phyloP scores from a whole-genome alignment of 139 green algal genomes.

The Volvox reticuliferus region DNA sequence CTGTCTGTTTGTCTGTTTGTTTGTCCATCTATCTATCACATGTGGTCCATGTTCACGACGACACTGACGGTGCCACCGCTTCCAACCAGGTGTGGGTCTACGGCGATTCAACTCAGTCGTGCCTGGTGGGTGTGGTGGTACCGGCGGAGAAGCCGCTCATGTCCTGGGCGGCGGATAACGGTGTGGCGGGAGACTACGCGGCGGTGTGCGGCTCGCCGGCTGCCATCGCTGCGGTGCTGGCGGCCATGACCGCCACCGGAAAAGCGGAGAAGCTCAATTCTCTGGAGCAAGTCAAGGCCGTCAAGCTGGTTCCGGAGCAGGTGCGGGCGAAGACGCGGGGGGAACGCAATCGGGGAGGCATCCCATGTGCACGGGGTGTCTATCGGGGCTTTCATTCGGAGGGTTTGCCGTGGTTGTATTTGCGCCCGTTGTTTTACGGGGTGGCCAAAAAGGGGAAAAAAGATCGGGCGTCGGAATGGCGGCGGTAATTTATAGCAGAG shows the following conservation, averaged over 20 bases:
- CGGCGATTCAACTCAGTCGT: constrained; percentile 77
- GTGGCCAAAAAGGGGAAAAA: too few relatives aligned
- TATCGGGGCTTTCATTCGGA: too few relatives aligned
- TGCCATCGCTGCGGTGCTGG: constrained; percentile 57
- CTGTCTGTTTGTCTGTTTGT: too few relatives aligned
- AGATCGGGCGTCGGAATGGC: too few relatives aligned
- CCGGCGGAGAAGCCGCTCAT: constrained; percentile 73
- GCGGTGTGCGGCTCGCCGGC: constrained; percentile 58
- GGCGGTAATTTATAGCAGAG: too few relatives aligned
- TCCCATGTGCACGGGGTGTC: too few relatives aligned
- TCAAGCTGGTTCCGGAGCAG: constrained; percentile 64
- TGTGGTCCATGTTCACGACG: neutral
- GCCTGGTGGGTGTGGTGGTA: constrained; percentile 92
- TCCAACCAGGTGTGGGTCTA: constrained; percentile 80
- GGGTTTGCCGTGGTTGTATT: too few relatives aligned
- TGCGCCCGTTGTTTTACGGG: too few relatives aligned
- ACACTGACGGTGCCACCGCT: neutral
- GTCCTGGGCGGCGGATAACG: constrained; percentile 68
- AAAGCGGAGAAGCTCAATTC: constrained; percentile 62
- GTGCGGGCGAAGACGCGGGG: neutral
- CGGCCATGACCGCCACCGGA: constrained; percentile 63
- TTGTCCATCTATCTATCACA: too few relatives aligned
- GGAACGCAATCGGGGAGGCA: too few relatives aligned
- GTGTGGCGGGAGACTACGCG: constrained; percentile 46
- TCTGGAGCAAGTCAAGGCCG: constrained; percentile 61